phyloP scores from a whole-genome alignment of 2,329 filamentous ascomycete genomes.

The Aspergillus tubingensis region DNA sequence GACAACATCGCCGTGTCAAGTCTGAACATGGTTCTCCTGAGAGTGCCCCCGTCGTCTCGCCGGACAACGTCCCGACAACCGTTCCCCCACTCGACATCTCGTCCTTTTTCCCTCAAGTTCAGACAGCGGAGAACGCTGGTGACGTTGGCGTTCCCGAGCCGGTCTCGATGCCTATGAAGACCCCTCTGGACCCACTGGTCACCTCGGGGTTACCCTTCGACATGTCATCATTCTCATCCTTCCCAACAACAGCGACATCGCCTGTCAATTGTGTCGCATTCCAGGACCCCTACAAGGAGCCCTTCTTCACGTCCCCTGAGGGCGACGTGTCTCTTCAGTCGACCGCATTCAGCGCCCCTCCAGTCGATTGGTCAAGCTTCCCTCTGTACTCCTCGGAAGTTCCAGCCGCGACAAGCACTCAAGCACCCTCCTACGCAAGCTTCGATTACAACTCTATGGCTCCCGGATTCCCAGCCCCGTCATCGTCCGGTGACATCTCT shows the following conservation, averaged over 20 bases:
- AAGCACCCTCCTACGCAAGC: slow-evolving; percentile 49
- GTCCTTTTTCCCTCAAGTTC: slow-evolving; percentile 33
- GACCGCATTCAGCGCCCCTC: slow-evolving; percentile 43
- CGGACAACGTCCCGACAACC: slow-evolving; percentile 28
- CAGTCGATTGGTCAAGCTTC: slow-evolving; percentile 53
- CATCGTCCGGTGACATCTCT: slow-evolving; percentile 53
- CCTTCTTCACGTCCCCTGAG: slow-evolving; percentile 48
- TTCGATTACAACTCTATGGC: slow-evolving; percentile 47
- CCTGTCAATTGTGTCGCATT: slow-evolving; percentile 38
- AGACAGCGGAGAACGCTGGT: slow-evolving; percentile 27
- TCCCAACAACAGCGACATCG: slow-evolving; percentile 36
- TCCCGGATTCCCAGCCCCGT: slow-evolving; percentile 43
- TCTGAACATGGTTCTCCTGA: slow-evolving; percentile 52
- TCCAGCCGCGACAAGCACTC: slow-evolving; percentile 43
- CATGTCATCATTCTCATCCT: slow-evolving; percentile 40
- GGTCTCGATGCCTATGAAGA: slow-evolving; percentile 31
- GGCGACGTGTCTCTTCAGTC: slow-evolving; percentile 43
- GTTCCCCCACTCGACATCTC: slow-evolving; percentile 34
- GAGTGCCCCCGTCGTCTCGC: slow-evolving; percentile 32
- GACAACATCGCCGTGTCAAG: slow-evolving; percentile 41
- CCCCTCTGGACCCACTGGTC: slow-evolving; percentile 35
- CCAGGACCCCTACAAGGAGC: slow-evolving; percentile 41
- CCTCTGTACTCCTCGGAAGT: slow-evolving; percentile 44
- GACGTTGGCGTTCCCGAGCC: slow-evolving; percentile 24
- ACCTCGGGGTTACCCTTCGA: slow-evolving; percentile 42